Evolutionary conservation across 1,284 basidiomycete species (phyloP).

Genomic region (Lentinula novae-zelandiae): DNA sequence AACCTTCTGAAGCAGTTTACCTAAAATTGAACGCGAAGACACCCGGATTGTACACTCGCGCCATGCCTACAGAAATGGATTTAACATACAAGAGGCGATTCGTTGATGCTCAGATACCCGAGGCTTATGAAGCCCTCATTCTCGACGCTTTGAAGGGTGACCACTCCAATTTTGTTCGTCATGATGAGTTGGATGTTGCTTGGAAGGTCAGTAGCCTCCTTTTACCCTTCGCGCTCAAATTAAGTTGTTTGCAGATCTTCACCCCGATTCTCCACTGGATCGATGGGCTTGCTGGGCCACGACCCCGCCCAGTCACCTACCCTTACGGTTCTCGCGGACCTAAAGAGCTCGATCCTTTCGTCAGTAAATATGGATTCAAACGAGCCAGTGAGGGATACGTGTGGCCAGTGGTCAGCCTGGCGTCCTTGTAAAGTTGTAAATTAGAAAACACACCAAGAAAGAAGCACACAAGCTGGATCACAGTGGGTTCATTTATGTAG

Average conservation of each 20-base stretch:
- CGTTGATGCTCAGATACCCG: conserved; percentile 83
- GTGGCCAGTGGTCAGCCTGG: conserved; percentile 49
- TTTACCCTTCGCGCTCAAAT: background rate
- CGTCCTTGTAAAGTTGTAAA: conserved; percentile 33
- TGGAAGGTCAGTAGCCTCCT: conserved; percentile 70
- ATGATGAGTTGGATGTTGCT: conserved; percentile 92
- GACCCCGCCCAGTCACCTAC: conserved; percentile 75
- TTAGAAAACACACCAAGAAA: background rate
- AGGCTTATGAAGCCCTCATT: conserved; percentile 92
- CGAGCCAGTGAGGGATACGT: conserved; percentile 61
- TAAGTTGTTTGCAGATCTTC: conserved; percentile 65
- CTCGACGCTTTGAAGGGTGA: conserved; percentile 87
- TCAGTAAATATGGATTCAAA: conserved; percentile 75
- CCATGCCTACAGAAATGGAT: conserved; percentile 94
- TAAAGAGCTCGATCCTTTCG: conserved; percentile 75
- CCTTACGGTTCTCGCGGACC: conserved; percentile 95
- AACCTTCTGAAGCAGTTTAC: conserved; percentile 93
- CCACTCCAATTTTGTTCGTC: conserved; percentile 90
- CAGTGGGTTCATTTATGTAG: background rate
- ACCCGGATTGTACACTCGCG: conserved; percentile 85
- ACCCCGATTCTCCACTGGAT: conserved; percentile 95
- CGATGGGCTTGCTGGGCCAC: conserved; percentile 63
- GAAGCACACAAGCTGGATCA: background rate
- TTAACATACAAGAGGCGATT: conserved; percentile 95
- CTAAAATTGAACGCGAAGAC: conserved; percentile 93